Evolutionary conservation across 148 eudicot genomes (phyloP).

Genomic region (Camellia lanceoleosa): DNA sequence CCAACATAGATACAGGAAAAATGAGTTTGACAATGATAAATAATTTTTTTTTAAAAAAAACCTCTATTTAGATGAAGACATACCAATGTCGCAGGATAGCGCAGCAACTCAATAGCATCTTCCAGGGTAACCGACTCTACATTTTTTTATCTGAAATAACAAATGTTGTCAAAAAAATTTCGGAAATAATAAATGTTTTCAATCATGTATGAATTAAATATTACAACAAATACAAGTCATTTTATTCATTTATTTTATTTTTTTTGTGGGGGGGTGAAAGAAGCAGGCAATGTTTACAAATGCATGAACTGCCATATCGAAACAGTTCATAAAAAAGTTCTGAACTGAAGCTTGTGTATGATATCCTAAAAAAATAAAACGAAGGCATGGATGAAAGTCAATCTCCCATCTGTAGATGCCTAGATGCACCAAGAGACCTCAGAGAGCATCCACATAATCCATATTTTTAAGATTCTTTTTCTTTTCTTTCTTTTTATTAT

Average conservation of each 20-base stretch:
- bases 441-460: background rate
- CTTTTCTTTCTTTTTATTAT: too few relatives aligned
- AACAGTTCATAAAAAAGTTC: background rate
- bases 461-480: background rate
- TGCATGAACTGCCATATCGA: background rate
- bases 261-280: too few relatives aligned
- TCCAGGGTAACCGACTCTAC: constrained; percentile 55
- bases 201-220: constrained; percentile 2
- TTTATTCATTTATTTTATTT: too few relatives aligned
- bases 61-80: constrained; percentile 8
- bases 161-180: too few relatives aligned
- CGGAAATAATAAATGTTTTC: background rate
- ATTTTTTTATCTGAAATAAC: constrained; percentile 51
- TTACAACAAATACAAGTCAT: too few relatives aligned
- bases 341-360: too few relatives aligned
- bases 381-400: too few relatives aligned
- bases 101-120: constrained; percentile 66
- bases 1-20: constrained; percentile 32
- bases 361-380: too few relatives aligned
- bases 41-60: background rate
- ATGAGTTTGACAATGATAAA: constrained; percentile 3
- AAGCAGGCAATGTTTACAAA: background rate
- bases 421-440: background rate
- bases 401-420: background rate
- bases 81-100: constrained; percentile 82